Percentiles rank a stretch among this genome's conserved stretches.
These are phyloP conservation scores for Mrakia hoshinonis DNA, from an alignment of 768 basidiomycete species.

Conservation along the genomic window DNA sequence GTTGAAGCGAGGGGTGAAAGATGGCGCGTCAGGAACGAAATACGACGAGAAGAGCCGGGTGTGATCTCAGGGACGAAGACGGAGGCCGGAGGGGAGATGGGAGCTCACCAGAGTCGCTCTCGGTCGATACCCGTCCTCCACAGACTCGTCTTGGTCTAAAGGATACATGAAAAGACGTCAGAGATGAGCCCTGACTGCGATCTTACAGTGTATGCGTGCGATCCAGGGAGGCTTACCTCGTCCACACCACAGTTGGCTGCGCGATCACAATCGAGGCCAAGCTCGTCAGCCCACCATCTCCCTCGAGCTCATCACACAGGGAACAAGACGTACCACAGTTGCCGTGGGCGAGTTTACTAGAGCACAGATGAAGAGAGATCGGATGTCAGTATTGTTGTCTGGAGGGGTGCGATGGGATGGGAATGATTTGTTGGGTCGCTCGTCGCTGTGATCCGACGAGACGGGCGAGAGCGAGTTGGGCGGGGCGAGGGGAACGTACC, in stretches of 20 bases:
- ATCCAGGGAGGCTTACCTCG: conserved; percentile 3
- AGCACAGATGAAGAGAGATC: too few relatives aligned
- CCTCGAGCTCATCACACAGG: neutral
- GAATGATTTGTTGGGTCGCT: neutral
- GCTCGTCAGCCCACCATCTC: conserved; percentile 6
- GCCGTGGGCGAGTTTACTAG: conserved; percentile 26
- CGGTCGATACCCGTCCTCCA: conserved; percentile 26
- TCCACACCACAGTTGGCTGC: conserved; percentile 29
- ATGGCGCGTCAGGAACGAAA: neutral
- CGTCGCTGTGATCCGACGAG: neutral
- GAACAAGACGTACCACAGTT: conserved; percentile 17
- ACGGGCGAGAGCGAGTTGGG: neutral
- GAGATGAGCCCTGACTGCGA: neutral
- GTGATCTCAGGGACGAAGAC: neutral
- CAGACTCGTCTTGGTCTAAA: conserved; percentile 22
- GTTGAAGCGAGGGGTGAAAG: neutral
- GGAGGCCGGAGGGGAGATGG: neutral
- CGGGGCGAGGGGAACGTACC: neutral
- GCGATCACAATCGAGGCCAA: neutral
- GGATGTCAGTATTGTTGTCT: neutral
- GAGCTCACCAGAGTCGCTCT: conserved; percentile 28
- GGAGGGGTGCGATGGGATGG: neutral
- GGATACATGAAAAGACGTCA: neutral
- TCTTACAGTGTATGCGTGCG: neutral
- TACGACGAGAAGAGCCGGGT: neutral